Evolutionary conservation across 2,329 filamentous ascomycete species (phyloP), one percentile per base, ranked within the genome.

Genomic region (Fusarium pseudocircinatum): DNA sequence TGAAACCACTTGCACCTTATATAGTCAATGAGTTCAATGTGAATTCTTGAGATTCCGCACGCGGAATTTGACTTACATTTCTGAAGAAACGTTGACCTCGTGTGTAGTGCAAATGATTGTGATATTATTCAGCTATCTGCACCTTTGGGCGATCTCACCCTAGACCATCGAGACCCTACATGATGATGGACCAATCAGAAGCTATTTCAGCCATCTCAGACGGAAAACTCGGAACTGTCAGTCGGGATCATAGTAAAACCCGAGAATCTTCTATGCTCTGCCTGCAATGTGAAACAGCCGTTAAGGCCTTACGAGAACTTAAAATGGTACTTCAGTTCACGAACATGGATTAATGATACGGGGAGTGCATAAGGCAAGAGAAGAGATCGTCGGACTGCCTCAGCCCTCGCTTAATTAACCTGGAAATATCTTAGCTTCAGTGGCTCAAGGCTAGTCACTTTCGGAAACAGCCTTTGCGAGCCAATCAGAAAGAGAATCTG

Each of bases 1-100:
- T 0, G 7, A 9, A n/a, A 49, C 6, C 14, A 6, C 0, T 13
- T n/a, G 2, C 7, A 18, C 7, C 4, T 30, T 49, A n/a, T n/a
- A 30, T n/a, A 30, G 4, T 18, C 0, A 6, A 16, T 4, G 10
- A n/a, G 0, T 30, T 9, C 10, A 49, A n/a, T 13, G n/a, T 8
- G 3, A 30, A 6, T 10, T n/a, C 1, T n/a, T 30, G 1, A 9
- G 10, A 49, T 49, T 49, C 46, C 11, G 22, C 22, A 16, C 28
- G 28, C 46, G 28, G 28, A 49, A 30, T n/a, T n/a, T n/a, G n/a
- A n/a, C n/a, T n/a, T n/a, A n/a, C n/a, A n/a, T n/a, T n/a, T n/a
- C n/a, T n/a, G 0, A 28, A 10, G 43, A 0, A 46, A 1, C 4
- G 4, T 28, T 46, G 12, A 15, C 12, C 18, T 10, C 15, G 15